Evolutionary conservation across 2,329 filamentous ascomycete species (phyloP).

Genomic region (Pseudopyricularia javanii): DNA sequence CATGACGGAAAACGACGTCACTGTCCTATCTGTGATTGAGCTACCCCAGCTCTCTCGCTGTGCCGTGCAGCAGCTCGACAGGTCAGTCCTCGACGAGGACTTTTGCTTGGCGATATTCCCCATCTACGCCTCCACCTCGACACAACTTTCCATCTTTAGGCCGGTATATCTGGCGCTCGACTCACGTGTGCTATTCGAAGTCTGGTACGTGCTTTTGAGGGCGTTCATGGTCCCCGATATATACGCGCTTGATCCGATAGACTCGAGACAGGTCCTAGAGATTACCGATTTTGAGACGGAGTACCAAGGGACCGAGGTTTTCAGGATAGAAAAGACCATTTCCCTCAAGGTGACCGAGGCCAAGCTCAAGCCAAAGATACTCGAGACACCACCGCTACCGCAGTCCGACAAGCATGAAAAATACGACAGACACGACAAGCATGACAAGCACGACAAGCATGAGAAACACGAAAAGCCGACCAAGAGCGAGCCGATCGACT

Average conservation of each 20-base stretch:
- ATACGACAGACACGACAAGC: slow-evolving; percentile 15
- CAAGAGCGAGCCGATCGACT: slow-evolving; percentile 19
- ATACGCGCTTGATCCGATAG: slow-evolving; percentile 50
- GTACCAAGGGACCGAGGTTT: slow-evolving; percentile 33
- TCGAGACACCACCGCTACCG: slow-evolving; percentile 4
- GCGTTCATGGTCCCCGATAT: slow-evolving; percentile 88
- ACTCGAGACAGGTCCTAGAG: slow-evolving; percentile 29
- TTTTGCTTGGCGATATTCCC: slow-evolving; percentile 94
- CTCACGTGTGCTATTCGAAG: slow-evolving; percentile 81
- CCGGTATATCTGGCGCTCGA: slow-evolving; percentile 85
- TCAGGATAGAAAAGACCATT: slow-evolving; percentile 50
- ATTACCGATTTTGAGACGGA: slow-evolving; percentile 25
- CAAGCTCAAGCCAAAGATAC: slow-evolving; percentile 36
- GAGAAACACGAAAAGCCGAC: background rate
- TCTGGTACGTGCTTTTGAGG: slow-evolving; percentile 87
- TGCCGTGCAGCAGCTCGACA: slow-evolving; percentile 81
- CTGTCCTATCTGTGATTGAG: slow-evolving; percentile 71
- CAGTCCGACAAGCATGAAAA: slow-evolving; percentile 12
- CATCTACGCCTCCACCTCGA: slow-evolving; percentile 69
- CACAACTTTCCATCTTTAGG: slow-evolving; percentile 63
- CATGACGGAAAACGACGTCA: slow-evolving; percentile 73
- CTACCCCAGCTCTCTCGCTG: slow-evolving; percentile 80
- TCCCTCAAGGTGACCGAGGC: slow-evolving; percentile 48
- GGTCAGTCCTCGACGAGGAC: slow-evolving; percentile 82
- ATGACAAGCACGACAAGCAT: slow-evolving; percentile 19